Evolutionary conservation across 768 basidiomycete genomes (phyloP).

Genomic region (Suillus subaureus): DNA sequence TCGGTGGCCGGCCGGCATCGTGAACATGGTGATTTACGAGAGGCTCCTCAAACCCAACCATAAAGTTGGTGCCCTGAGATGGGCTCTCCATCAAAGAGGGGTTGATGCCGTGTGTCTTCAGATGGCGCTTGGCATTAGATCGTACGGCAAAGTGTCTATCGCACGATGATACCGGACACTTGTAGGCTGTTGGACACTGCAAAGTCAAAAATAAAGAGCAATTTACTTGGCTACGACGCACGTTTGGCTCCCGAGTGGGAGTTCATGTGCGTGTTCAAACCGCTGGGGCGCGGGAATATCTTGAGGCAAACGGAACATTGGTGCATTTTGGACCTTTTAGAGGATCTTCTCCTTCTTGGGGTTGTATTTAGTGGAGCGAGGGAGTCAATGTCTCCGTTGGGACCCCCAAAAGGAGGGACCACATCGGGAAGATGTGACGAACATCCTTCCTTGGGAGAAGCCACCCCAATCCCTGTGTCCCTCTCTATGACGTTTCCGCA

Average conservation of each 20-base stretch:
- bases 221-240: constrained; percentile 26
- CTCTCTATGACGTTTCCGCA: constrained; percentile 19
- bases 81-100: constrained; percentile 22
- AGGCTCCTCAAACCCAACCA: constrained; percentile 48
- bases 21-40: constrained; percentile 44
- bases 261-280: constrained; percentile 56
- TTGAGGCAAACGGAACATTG: constrained; percentile 46
- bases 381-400: constrained; percentile 1
- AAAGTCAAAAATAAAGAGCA: constrained; percentile 1
- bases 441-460: not conserved
- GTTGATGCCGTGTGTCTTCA: constrained; percentile 70
- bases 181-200: constrained; percentile 24
- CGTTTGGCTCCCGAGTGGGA: constrained; percentile 53
- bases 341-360: constrained; percentile 7
- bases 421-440: constrained; percentile 1
- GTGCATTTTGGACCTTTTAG: constrained; percentile 53
- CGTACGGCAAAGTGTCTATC: constrained; percentile 72
- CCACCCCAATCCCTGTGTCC: not conserved
- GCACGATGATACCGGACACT: constrained; percentile 63
- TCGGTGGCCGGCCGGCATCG: constrained; percentile 37
- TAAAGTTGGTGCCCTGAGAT: constrained; percentile 31
- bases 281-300: constrained; percentile 52
- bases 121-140: constrained; percentile 80
- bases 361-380: not conserved
- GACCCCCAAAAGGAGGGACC: constrained; percentile 16